These are phyloP conservation scores for Isatis lusitanica DNA, from an alignment of 441 rosid species.

Conservation along the genomic window DNA sequence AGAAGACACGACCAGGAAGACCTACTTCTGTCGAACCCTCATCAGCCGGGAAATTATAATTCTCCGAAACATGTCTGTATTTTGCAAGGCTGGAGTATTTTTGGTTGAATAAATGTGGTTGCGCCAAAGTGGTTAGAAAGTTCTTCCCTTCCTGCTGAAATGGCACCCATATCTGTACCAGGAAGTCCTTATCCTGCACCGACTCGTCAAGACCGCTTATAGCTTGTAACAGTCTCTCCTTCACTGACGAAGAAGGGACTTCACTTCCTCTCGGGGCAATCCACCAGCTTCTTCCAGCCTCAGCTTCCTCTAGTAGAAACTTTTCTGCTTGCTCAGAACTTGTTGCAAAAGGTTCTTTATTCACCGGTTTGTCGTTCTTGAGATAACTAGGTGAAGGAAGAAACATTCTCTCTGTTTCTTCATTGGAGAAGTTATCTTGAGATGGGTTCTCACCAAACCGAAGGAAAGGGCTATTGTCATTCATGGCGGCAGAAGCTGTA, in stretches of 20 bases:
- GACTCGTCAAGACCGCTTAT: conserved; percentile 51
- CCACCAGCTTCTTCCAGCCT: conserved; percentile 60
- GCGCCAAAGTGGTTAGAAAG: conserved; percentile 74
- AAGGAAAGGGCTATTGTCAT: conserved; percentile 25
- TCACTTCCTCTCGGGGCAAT: conserved; percentile 48
- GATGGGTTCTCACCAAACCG: conserved; percentile 30
- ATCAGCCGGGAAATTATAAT: conserved; percentile 62
- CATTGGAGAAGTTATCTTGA: conserved; percentile 34
- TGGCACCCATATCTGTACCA: conserved; percentile 91
- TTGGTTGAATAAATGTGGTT: conserved; percentile 61
- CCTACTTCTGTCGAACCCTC: conserved; percentile 59
- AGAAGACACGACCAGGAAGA: conserved; percentile 78
- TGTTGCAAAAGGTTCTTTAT: conserved; percentile 26
- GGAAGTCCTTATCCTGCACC: conserved; percentile 54
- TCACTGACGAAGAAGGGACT: conserved; percentile 48
- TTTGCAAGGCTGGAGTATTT: conserved; percentile 51
- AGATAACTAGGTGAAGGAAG: conserved; percentile 27
- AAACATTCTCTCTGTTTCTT: conserved; percentile 31
- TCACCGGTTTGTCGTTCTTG: conserved; percentile 35
- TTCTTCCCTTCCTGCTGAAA: conserved; percentile 60
- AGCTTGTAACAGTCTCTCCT: conserved; percentile 60
- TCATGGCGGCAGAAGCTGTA: conserved; percentile 31
- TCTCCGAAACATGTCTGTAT: conserved; percentile 62
- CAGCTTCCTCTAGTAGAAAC: conserved; percentile 47
- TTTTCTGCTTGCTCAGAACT: conserved; percentile 35